Evolutionary conservation across 2,329 filamentous ascomycete species (phyloP).

Genomic region (Curvularia sp.): DNA sequence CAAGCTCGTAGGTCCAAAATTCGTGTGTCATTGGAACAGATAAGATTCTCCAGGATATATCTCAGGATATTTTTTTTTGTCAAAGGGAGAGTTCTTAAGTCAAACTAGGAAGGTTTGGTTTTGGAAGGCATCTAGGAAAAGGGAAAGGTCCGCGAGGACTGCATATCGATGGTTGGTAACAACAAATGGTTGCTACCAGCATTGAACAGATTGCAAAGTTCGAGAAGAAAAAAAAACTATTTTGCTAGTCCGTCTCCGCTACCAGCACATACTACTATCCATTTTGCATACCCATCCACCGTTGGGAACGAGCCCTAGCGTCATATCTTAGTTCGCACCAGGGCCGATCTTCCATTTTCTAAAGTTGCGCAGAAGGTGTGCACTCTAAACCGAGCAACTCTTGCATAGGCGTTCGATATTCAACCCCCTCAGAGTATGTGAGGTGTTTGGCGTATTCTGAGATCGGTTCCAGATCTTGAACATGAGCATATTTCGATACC

Average conservation of each 20-base stretch:
- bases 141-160: too few species aligned
- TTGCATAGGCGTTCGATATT: not conserved
- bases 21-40: too few species aligned
- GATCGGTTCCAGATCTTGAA: not conserved
- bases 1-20: too few species aligned
- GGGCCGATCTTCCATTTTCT: not conserved
- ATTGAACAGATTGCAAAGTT: not conserved
- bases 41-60: too few species aligned
- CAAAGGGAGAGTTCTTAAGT: not conserved
- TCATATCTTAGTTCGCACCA: not conserved
- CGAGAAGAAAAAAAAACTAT: not conserved
- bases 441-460: slow-evolving; percentile 3
- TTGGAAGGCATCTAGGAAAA: not conserved
- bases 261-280: not conserved
- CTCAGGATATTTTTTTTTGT: slow-evolving; percentile 4
- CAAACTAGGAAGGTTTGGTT: not conserved
- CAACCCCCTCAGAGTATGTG: not conserved
- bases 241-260: not conserved
- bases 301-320: not conserved
- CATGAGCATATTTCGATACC: not conserved
- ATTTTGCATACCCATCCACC: not conserved
- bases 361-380: not conserved
- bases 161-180: not conserved
- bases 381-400: not conserved
- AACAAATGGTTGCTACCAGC: not conserved